phyloP scores from a whole-genome alignment of 306 rosid species.

The Cercis canadensis region DNA sequence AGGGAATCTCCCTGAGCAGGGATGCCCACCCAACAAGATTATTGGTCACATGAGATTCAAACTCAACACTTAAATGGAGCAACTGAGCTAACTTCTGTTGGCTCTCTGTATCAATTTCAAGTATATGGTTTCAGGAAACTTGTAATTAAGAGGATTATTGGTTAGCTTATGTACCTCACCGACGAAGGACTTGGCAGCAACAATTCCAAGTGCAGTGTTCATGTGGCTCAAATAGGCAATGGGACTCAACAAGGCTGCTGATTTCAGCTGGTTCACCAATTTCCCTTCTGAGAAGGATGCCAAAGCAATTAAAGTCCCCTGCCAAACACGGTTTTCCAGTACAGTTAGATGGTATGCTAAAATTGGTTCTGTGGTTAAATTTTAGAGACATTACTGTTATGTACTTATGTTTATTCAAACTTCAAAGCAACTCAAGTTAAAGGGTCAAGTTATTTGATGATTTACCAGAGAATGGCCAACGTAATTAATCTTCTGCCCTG shows the following conservation, averaged over 20 bases:
- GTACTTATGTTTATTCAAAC: too few relatives aligned
- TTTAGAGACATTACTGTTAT: not conserved
- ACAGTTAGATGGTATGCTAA: not conserved
- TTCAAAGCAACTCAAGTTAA: not conserved
- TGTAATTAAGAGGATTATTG: too few relatives aligned
- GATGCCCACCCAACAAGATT: too few relatives aligned
- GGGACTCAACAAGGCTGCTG: slow-evolving; percentile 83
- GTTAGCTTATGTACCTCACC: slow-evolving; percentile 59
- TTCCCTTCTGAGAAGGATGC: slow-evolving; percentile 77
- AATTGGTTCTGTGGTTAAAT: not conserved
- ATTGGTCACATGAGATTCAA: too few relatives aligned
- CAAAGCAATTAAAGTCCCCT: slow-evolving; percentile 79
- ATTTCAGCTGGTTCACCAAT: slow-evolving; percentile 62
- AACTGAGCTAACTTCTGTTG: too few relatives aligned
- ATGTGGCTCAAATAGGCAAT: slow-evolving; percentile 82
- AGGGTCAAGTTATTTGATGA: not conserved
- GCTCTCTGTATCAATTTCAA: not conserved
- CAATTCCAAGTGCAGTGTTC: slow-evolving; percentile 60
- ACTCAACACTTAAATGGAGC: too few relatives aligned
- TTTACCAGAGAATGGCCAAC: slow-evolving; percentile 87
- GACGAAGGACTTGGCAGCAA: slow-evolving; percentile 65
- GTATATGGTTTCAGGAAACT: not conserved
- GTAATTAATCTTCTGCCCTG: slow-evolving; percentile 80
- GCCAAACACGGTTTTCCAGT: slow-evolving; percentile 38
- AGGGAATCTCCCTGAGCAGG: too few relatives aligned